Percentiles rank a stretch among this genome's conserved stretches.
Conservation (phyloP, 108 stramenopile genomes). For the Bacterosira constricta region DNA sequence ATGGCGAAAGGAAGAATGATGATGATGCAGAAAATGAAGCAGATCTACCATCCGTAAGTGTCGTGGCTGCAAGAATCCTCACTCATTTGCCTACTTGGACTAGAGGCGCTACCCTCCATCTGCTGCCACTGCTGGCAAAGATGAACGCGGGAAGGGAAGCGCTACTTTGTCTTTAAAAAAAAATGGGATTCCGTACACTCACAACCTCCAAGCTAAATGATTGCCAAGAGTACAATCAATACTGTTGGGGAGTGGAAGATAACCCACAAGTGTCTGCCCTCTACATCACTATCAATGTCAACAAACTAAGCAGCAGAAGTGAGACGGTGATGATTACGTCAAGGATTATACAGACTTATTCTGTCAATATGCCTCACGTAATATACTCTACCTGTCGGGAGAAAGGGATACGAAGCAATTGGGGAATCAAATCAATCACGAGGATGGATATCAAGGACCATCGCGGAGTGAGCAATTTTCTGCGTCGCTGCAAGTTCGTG, state of each 20-base stretch:
- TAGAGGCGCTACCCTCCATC: constrained; percentile 51
- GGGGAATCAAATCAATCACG: constrained; percentile 47
- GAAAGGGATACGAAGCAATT: constrained; percentile 56
- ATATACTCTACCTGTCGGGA: constrained; percentile 76
- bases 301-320: background rate
- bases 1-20: background rate
- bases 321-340: constrained; percentile 33
- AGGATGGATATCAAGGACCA: constrained; percentile 67
- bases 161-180: background rate
- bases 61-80: constrained; percentile 85
- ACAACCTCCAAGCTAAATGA: constrained; percentile 9
- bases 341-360: too few relatives aligned
- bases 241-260: constrained; percentile 77
- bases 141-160: background rate
- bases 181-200: constrained; percentile 28
- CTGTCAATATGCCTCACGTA: constrained; percentile 58
- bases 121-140: constrained; percentile 1
- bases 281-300: constrained; percentile 45
- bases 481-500: constrained; percentile 33
- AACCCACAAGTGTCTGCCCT: constrained; percentile 55
- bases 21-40: too few relatives aligned
- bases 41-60: constrained; percentile 41
- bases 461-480: constrained; percentile 62
- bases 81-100: constrained; percentile 75
- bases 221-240: constrained; percentile 71